phyloP scores from a whole-genome alignment of 78 protist species.

The Dictyostelium firmibasis region DNA sequence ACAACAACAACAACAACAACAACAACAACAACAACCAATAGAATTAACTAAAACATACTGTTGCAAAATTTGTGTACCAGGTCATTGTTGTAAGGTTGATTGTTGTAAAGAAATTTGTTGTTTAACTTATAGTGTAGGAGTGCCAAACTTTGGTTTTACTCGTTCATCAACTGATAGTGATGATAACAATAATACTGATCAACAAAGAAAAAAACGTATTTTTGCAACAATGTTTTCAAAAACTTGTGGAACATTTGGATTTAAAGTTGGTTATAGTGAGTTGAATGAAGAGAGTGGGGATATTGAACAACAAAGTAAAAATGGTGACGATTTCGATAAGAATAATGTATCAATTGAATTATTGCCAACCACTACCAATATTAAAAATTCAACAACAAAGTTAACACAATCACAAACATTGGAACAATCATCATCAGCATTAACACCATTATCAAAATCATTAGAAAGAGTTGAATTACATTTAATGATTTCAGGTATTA shows the following conservation, averaged over 20 bases:
- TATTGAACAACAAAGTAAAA: neutral
- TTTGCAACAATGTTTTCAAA: conserved; percentile 35
- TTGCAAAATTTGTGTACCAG: conserved; percentile 42
- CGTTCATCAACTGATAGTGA: neutral
- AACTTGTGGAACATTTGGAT: conserved; percentile 49
- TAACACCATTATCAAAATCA: neutral
- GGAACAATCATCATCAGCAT: no score
- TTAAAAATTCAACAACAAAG: neutral
- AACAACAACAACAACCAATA: neutral
- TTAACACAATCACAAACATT: neutral
- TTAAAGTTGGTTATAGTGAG: conserved; percentile 24
- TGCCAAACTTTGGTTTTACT: neutral
- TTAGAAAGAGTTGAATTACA: neutral
- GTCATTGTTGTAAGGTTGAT: conserved; percentile 32
- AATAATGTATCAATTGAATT: neutral
- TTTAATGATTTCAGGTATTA: conserved; percentile 23
- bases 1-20: neutral
- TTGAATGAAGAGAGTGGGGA: neutral
- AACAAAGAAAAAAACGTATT: neutral
- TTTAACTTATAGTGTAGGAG: neutral
- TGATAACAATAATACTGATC: neutral
- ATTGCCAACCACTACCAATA: neutral
- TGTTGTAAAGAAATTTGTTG: conserved; percentile 50
- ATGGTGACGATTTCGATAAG: neutral
- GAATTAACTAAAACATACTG: neutral